Percentiles rank a stretch among this genome's conserved stretches.
Conservation (phyloP, 768 basidiomycete genomes). For the Russula vinacea region DNA sequence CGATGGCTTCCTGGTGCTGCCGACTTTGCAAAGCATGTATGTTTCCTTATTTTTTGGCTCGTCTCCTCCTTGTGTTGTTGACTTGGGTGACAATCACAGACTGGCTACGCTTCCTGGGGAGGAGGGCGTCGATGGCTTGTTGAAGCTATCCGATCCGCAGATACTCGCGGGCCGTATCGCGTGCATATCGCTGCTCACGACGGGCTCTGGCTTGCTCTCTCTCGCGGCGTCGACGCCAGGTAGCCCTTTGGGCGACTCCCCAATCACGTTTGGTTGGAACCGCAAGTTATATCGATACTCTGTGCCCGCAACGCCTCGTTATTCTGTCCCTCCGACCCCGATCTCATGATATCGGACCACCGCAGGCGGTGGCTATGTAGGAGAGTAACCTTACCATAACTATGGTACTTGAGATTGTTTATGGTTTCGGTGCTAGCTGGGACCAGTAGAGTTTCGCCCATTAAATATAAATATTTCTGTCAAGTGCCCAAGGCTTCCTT, state of each 20-base stretch:
- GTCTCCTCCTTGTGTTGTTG: neutral
- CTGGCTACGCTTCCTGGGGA: constrained; percentile 38
- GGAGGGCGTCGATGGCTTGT: constrained; percentile 36
- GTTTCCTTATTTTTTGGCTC: neutral
- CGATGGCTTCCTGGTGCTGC: constrained; percentile 38
- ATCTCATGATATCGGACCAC: constrained; percentile 13
- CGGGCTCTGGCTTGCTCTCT: constrained; percentile 34
- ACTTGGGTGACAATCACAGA: constrained; percentile 19
- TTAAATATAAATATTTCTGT: neutral
- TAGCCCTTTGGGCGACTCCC: constrained; percentile 27
- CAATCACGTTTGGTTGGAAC: constrained; percentile 24
- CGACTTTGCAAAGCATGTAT: constrained; percentile 40
- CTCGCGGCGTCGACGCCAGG: constrained; percentile 33
- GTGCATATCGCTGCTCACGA: constrained; percentile 34
- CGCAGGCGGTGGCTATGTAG: neutral
- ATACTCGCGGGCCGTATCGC: constrained; percentile 34
- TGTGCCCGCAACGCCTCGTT: constrained; percentile 22
- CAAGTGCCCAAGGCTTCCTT: too few relatives aligned
- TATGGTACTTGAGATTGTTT: neutral
- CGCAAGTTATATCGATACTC: constrained; percentile 27
- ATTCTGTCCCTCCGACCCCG: constrained; percentile 27
- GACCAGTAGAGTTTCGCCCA: neutral
- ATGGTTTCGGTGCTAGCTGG: neutral
- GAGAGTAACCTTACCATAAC: neutral
- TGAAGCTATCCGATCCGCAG: constrained; percentile 36